Conservation (phyloP, 305 asterid genomes). For the Caryopteris hybrid region DNA sequence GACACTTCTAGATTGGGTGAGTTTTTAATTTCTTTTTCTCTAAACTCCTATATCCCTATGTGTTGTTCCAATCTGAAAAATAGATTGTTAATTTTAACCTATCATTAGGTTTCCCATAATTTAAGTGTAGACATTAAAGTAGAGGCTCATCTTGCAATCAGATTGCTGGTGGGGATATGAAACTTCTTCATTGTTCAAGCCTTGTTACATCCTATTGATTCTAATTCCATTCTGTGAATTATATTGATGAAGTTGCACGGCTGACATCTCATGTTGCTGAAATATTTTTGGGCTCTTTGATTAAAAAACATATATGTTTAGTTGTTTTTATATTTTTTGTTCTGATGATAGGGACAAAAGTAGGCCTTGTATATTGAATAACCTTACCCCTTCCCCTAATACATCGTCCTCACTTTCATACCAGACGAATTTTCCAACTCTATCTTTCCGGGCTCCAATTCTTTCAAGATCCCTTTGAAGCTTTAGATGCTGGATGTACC, state of each 20-base stretch:
- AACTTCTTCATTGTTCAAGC: neutral
- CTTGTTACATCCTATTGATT: neutral
- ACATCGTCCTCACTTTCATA: neutral
- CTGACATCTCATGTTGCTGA: neutral
- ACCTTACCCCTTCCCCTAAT: neutral
- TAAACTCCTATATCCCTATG: neutral
- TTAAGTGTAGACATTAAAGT: constrained; percentile 4
- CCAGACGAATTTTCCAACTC: neutral
- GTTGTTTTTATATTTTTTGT: neutral
- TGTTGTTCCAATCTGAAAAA: neutral
- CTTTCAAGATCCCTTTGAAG: neutral
- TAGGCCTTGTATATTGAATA: neutral
- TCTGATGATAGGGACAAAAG: neutral
- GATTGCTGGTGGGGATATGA: neutral
- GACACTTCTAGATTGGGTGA: constrained; percentile 46
- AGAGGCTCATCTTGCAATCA: constrained; percentile 3
- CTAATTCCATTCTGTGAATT: neutral
- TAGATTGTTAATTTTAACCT: constrained; percentile 11
- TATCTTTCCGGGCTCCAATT: neutral
- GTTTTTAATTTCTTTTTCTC: constrained; percentile 20
- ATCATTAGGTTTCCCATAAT: constrained; percentile 8
- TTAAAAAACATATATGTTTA: neutral
- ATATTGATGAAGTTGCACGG: neutral
- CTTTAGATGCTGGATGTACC: neutral
- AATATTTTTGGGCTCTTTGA: neutral